Evolutionary conservation across 192 early-diverging fungal genomes (phyloP).

Genomic region (Coemansia javaensis): DNA sequence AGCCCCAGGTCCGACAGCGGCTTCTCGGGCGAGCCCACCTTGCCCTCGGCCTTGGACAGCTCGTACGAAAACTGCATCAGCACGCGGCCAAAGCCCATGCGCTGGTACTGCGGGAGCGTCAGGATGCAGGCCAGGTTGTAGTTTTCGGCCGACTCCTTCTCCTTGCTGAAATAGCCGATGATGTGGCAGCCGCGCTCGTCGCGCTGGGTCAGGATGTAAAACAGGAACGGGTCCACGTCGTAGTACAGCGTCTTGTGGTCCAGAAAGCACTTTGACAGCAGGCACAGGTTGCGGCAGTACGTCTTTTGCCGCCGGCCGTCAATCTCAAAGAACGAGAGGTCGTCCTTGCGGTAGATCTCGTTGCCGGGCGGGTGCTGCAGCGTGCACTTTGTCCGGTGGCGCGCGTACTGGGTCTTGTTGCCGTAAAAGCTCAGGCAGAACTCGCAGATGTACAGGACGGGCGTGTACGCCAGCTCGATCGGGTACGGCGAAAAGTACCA

Average conservation of each 20-base stretch:
- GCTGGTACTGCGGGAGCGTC: conserved; percentile 79
- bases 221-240: conserved; percentile 95
- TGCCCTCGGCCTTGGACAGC: conserved; percentile 68
- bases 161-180: conserved; percentile 98
- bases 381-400: conserved; percentile 84
- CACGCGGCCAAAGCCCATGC: conserved; percentile 88
- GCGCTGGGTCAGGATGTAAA: conserved; percentile 84
- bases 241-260: conserved; percentile 98
- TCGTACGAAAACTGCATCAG: conserved; percentile 92
- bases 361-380: conserved; percentile 88
- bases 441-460: conserved; percentile 87
- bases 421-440: conserved; percentile 98
- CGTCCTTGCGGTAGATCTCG: conserved; percentile 91
- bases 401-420: conserved; percentile 85
- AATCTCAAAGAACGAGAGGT: conserved; percentile 89
- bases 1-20: conserved; percentile 88
- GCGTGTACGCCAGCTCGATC: conserved; percentile 94
- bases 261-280: conserved; percentile 94
- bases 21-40: conserved; percentile 83
- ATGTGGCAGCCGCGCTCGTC: conserved; percentile 76
- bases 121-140: conserved; percentile 96
- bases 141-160: conserved; percentile 75
- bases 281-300: conserved; percentile 96
- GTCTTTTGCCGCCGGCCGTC: conserved; percentile 97
- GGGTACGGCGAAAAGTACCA: conserved; percentile 97